A percentile compares a stretch with the other conserved stretches of the same genome.
These are phyloP conservation scores for Stereum hirsutum DNA, from an alignment of 1,284 basidiomycete genomes.

Conservation along the genomic window DNA sequence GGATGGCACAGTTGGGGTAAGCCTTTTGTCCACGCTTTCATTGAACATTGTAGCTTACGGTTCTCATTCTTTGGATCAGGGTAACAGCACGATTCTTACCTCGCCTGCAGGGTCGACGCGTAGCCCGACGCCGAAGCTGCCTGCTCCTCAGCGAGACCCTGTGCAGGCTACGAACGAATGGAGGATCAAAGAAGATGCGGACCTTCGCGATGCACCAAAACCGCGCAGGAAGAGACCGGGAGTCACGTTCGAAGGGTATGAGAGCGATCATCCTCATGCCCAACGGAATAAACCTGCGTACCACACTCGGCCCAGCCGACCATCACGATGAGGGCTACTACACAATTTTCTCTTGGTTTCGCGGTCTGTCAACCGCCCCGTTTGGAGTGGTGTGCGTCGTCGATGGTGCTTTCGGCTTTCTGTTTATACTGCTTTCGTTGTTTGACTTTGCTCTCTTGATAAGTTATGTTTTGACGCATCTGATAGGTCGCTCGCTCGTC, in stretches of 20 bases:
- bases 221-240: slow-evolving; percentile 50
- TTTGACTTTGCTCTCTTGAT: not conserved
- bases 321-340: not conserved
- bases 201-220: slow-evolving; percentile 28
- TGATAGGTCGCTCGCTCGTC: too few relatives aligned
- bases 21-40: slow-evolving; percentile 19
- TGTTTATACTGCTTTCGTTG: not conserved
- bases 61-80: slow-evolving; percentile 22
- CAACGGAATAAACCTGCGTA: slow-evolving; percentile 10
- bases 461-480: not conserved
- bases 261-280: slow-evolving; percentile 33
- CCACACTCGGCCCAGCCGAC: slow-evolving; percentile 7
- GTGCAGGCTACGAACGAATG: slow-evolving; percentile 55
- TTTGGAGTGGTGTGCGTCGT: not conserved
- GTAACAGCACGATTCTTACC: slow-evolving; percentile 63
- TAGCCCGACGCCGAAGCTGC: slow-evolving; percentile 41
- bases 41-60: not conserved
- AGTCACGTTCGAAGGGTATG: slow-evolving; percentile 55
- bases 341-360: not conserved
- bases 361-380: too few relatives aligned
- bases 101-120: slow-evolving; percentile 65
- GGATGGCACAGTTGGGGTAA: slow-evolving; percentile 53
- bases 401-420: not conserved
- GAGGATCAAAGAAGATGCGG: slow-evolving; percentile 42
- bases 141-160: slow-evolving; percentile 55